phyloP scores from a whole-genome alignment of 208 protist genomes.

The Tritrichomonas foetus region DNA sequence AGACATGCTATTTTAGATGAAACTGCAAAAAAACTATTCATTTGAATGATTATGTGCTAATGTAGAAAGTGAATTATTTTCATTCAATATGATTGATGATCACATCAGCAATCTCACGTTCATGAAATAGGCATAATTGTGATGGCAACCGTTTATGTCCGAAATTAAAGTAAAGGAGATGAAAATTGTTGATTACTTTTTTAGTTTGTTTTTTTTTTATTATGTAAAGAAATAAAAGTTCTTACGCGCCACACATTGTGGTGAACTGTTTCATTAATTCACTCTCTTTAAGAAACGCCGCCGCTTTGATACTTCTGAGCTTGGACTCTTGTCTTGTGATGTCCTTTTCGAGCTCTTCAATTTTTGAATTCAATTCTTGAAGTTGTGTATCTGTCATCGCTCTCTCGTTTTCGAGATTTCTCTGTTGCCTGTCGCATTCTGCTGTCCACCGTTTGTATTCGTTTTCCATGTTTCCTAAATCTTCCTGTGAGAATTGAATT shows the following conservation, averaged over 20 bases:
- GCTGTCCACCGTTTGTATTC: neutral
- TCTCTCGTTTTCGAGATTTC: neutral
- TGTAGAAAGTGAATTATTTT: no score
- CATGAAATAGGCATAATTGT: no score
- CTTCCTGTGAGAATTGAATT: constrained; percentile 38
- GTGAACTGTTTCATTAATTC: constrained; percentile 29
- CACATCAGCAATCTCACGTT: no score
- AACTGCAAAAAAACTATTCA: no score
- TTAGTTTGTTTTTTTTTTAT: no score
- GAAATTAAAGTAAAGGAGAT: no score
- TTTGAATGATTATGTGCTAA: no score
- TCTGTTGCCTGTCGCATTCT: constrained; percentile 23
- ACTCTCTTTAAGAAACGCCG: neutral
- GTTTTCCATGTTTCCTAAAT: constrained; percentile 36
- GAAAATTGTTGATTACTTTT: no score
- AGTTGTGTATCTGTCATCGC: neutral
- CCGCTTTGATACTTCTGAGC: neutral
- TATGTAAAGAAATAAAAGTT: neutral
- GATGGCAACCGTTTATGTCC: no score
- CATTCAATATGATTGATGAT: no score
- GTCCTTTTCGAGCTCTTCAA: constrained; percentile 29
- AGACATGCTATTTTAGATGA: no score
- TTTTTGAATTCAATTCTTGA: neutral
- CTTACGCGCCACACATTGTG: neutral
- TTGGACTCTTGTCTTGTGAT: constrained; percentile 20